Base-by-base conservation (phyloP, 2,329 filamentous ascomycete genomes). In the Neurospora sp. region DNA sequence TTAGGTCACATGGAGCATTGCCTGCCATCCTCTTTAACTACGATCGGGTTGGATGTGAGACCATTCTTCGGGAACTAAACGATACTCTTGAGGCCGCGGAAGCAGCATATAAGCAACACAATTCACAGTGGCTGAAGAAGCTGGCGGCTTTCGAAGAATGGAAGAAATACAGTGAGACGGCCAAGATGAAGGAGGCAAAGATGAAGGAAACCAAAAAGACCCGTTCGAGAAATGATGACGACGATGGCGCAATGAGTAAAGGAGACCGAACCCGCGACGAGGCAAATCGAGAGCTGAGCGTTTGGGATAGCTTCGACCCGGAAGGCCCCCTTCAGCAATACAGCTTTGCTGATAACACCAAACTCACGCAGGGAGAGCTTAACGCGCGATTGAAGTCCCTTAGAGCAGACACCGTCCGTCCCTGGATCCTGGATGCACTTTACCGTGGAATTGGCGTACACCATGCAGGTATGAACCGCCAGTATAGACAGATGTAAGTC, bases 11-110 rank as follows among this genome's bases (percentile, higher is more conserved):
- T 69, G 85, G 87, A 69, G 90, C 89, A 0, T 82, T 95, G 0
- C 92, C 91, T 0, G 91, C 89, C 0, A 88, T 95, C 12, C 78
- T 93, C 1, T 95, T 95, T 82, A 92, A 92, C 76, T 95, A 92
- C 74, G 89, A 93, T 73, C 87, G 91, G 66, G 78, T 78, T 1
- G 78, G 81, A 38, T 94, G 92, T 74, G 91, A 93, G 77, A 77
- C 78, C 10, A 85, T 91, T 37, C 84, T 86, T 36, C 74, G 77
- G 33, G 75, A 79, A 0, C 74, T 93, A 0, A 77, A 89, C 1
- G 74, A 78, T 0, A 82, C 87, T 70, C 80, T 93, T 0, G 76
- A 83, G 67, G 75, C 81, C 1, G 84, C 86, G 0, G 90, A 92
- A 74, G 73, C 80, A 0, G 74, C 76, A 8, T 91, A 86, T 82